Conservation (phyloP, 306 rosid genomes). For the Lathyrus tuberosus region DNA sequence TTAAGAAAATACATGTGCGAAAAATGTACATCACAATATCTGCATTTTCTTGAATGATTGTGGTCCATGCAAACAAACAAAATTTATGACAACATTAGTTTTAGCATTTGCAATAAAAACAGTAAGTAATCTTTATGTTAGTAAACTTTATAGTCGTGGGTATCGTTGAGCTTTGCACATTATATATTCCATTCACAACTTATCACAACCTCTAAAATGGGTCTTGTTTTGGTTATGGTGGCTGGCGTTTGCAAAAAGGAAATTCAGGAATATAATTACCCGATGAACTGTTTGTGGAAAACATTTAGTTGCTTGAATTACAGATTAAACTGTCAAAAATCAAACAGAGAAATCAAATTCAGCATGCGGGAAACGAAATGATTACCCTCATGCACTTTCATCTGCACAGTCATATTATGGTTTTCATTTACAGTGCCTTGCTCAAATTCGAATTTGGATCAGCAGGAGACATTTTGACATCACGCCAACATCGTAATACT, state of each 20-base stretch:
- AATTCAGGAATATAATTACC: too few species aligned
- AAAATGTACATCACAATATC: slow-evolving; percentile 35
- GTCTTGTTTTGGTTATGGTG: too few species aligned
- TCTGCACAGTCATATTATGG: too few species aligned
- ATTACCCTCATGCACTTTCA: too few species aligned
- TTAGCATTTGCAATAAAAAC: slow-evolving; percentile 19
- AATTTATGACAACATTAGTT: background rate
- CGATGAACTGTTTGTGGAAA: too few species aligned
- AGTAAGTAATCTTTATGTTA: slow-evolving; percentile 37
- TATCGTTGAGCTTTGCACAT: slow-evolving; percentile 2
- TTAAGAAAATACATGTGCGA: background rate
- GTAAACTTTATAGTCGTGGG: slow-evolving; percentile 23
- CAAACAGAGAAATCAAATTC: too few species aligned
- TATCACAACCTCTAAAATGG: too few species aligned
- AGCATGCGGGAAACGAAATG: too few species aligned
- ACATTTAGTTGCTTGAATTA: too few species aligned
- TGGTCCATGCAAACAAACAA: background rate
- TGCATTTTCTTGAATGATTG: slow-evolving; percentile 53
- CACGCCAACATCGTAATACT: slow-evolving; percentile 58
- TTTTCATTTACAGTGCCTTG: slow-evolving; percentile 45
- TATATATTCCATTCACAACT: too few species aligned
- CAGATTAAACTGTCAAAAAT: too few species aligned
- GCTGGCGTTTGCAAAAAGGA: too few species aligned
- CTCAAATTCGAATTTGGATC: slow-evolving; percentile 30
- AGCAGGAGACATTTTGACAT: slow-evolving; percentile 81